Evolutionary conservation across 352 stramenopile genomes (phyloP).

Genomic region (Pseudoperonospora humuli): DNA sequence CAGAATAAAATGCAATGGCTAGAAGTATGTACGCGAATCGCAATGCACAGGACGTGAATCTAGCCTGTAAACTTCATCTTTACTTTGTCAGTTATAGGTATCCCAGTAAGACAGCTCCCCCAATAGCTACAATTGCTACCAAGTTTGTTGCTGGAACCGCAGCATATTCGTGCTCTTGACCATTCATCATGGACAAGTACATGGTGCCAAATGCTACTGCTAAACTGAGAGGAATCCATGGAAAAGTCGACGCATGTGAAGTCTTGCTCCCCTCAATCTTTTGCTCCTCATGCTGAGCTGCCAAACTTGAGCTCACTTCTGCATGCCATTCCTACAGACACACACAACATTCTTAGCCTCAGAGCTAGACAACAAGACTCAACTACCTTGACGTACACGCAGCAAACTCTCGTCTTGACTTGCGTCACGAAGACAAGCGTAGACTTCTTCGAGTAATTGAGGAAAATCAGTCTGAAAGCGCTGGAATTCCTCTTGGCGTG

Average conservation of each 20-base stretch:
- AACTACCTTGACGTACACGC: slow-evolving; percentile 14
- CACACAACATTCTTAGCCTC: neutral
- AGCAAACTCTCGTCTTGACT: slow-evolving; percentile 25
- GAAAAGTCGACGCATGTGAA: slow-evolving; percentile 25
- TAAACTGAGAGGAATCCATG: slow-evolving; percentile 46
- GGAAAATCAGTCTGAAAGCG: slow-evolving; percentile 30
- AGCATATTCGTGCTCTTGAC: slow-evolving; percentile 36
- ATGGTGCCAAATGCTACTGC: slow-evolving; percentile 43
- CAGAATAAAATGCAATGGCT: no score
- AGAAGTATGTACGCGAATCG: no score
- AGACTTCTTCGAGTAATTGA: slow-evolving; percentile 39
- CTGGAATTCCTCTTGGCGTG: slow-evolving; percentile 20
- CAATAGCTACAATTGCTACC: slow-evolving; percentile 29
- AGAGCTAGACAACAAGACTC: neutral
- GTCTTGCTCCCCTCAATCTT: slow-evolving; percentile 23
- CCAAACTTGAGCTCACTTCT: slow-evolving; percentile 16
- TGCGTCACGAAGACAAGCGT: slow-evolving; percentile 22
- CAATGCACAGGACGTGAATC: no score
- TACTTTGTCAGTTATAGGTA: no score
- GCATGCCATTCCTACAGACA: slow-evolving; percentile 39
- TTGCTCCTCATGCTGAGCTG: slow-evolving; percentile 21
- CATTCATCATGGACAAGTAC: slow-evolving; percentile 47
- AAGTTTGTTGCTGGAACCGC: slow-evolving; percentile 51
- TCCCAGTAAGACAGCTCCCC: slow-evolving; percentile 29
- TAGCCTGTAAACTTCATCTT: no score